Conservation (phyloP, 1,139 yeast genomes). For the Taphrina deformans region DNA sequence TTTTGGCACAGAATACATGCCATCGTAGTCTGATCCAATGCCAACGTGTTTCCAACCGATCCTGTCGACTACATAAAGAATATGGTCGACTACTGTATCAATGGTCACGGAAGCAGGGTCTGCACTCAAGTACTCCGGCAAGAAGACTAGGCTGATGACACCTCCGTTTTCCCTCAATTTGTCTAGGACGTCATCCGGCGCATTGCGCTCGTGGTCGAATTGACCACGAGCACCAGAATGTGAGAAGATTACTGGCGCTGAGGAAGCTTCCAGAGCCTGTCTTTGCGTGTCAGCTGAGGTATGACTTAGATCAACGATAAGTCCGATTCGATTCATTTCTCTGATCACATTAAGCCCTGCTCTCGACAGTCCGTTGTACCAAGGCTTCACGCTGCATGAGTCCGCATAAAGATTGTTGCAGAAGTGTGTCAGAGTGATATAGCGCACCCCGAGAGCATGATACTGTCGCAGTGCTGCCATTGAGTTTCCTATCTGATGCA, state of each 20-base stretch:
- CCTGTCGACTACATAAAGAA: slow-evolving; percentile 49
- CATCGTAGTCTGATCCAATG: slow-evolving; percentile 58
- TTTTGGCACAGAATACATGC: slow-evolving; percentile 53
- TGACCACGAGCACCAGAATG: slow-evolving; percentile 53
- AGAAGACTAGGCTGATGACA: slow-evolving; percentile 55
- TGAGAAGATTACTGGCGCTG: slow-evolving; percentile 55
- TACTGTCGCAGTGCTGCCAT: slow-evolving; percentile 54
- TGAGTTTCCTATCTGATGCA: slow-evolving; percentile 55
- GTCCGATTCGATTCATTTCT: slow-evolving; percentile 58
- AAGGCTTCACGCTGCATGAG: slow-evolving; percentile 49
- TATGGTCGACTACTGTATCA: slow-evolving; percentile 55
- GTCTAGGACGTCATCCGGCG: slow-evolving; percentile 52
- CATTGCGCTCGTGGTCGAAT: slow-evolving; percentile 53
- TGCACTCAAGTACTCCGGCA: slow-evolving; percentile 49
- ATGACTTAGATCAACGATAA: slow-evolving; percentile 57
- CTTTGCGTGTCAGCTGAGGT: slow-evolving; percentile 56
- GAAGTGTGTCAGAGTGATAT: slow-evolving; percentile 56
- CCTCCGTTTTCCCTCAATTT: slow-evolving; percentile 52
- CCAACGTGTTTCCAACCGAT: slow-evolving; percentile 61
- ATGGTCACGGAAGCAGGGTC: slow-evolving; percentile 46
- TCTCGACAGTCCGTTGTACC: slow-evolving; percentile 51
- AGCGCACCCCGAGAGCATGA: slow-evolving; percentile 54
- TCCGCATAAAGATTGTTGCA: slow-evolving; percentile 61
- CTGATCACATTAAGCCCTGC: slow-evolving; percentile 47
- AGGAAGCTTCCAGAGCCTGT: slow-evolving; percentile 50